Base-by-base conservation (phyloP, 73 alveolate genomes). In the Effrenium voratum region DNA sequence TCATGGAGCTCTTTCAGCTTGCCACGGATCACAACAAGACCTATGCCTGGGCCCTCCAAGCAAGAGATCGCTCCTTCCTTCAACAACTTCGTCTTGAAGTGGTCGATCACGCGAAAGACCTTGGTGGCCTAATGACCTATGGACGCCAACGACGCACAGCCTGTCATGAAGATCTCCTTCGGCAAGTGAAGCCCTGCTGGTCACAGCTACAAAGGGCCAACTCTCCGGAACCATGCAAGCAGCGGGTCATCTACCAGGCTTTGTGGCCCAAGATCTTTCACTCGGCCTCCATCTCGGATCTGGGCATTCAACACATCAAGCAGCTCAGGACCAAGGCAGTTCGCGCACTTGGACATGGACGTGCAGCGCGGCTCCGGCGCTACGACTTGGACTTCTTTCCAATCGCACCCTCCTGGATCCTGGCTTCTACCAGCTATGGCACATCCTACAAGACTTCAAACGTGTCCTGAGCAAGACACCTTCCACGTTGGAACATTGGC, bases 211-310 rank as follows among this genome's bases (percentile, higher is more conserved):
- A 41, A 22, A 5, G 75, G 24, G 34, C 59, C 77, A 0, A 3
- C 28, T 0, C 41, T 2, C 75, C 77, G 4, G 43, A 34, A 8
- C 10, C 24, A 15, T 12, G 15, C 30, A 83, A 83, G 32, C 30
- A 50, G 3, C 57, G 24, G 2, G 93, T 52, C 0, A 34, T 83
- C 77, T 77, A 76, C 1, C 10, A 24, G 16, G 30, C n/a, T 10
- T 83, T 49, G 24, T 83, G 93, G 93, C 16, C 79, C 12, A 2
- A 38, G 4, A 77, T 77, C 22, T 41, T 83, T 26, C 93, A 83
- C 52, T 76, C 77, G 0, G 34, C 30, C 3, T 40, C 93, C 1
- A 2, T 38, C 1, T 52, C 59, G 24, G 77, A 40, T 1, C 6
- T 83, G 15, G 55, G 59, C 1, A 38, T 6, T 1, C 3, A 5